Conservation (phyloP, 805 yeast species). For the Priceomyces castillae region DNA sequence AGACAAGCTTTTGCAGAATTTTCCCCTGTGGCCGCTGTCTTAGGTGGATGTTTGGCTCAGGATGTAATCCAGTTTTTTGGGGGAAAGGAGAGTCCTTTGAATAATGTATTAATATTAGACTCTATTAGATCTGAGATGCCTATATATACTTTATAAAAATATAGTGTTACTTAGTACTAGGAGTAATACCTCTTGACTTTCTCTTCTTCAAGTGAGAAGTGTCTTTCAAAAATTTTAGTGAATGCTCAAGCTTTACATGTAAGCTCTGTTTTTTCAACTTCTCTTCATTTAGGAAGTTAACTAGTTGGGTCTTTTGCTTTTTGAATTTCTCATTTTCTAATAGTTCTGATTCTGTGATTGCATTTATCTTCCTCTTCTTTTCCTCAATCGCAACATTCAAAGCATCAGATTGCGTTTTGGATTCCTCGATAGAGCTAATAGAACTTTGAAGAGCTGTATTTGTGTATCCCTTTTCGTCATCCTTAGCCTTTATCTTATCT, state of each 20-base stretch:
- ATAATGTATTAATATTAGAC: slow-evolving; percentile 77
- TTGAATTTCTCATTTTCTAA: slow-evolving; percentile 20
- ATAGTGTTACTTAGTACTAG: slow-evolving; percentile 14
- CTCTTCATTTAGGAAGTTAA: slow-evolving; percentile 23
- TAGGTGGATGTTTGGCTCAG: slow-evolving; percentile 90
- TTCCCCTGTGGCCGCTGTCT: slow-evolving; percentile 78
- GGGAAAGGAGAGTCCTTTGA: slow-evolving; percentile 73
- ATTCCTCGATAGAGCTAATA: slow-evolving; percentile 44
- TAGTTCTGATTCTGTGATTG: slow-evolving; percentile 19
- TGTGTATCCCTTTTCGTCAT: slow-evolving; percentile 66
- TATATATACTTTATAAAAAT: slow-evolving; percentile 49
- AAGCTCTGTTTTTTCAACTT: slow-evolving; percentile 21
- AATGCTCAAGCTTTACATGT: slow-evolving; percentile 27
- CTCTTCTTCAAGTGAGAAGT: slow-evolving; percentile 42
- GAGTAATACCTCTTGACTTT: slow-evolving; percentile 40
- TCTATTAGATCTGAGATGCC: slow-evolving; percentile 74
- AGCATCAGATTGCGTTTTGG: slow-evolving; percentile 29
- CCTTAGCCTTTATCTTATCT: slow-evolving; percentile 44
- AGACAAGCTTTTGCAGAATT: slow-evolving; percentile 61
- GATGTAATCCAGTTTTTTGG: slow-evolving; percentile 83
- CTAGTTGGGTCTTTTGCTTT: slow-evolving; percentile 16
- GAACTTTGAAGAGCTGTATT: slow-evolving; percentile 56
- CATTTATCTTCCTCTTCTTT: slow-evolving; percentile 18
- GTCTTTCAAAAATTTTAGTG: slow-evolving; percentile 35
- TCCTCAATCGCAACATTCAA: slow-evolving; percentile 17